Evolutionary conservation across 345 rosid species (phyloP), one percentile per base, ranked within the genome.

Genomic region (Rhodamnia rubescens): DNA sequence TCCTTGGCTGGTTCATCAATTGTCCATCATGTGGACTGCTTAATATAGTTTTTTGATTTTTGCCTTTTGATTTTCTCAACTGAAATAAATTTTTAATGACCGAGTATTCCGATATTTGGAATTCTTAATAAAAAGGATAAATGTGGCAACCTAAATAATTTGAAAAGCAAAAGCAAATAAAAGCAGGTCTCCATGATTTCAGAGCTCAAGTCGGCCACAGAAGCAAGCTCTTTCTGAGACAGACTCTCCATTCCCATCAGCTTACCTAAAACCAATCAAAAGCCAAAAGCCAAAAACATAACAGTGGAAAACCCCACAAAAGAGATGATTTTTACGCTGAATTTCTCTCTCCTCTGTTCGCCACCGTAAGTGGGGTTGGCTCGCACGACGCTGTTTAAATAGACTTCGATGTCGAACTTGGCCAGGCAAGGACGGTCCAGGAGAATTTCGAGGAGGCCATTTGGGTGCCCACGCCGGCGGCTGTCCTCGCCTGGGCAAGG

Each of bases 331-430:
- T 55, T 55, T 21, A 52, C 3, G 58, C 26, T 21, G 11, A 55
- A 55, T n/a, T 55, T 21, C 58, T 21, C 10, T 26, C 21, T 21
- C 26, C 22, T 55, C 58, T 55, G 26, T 55, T 55, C 11, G 21
- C 96, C 95, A 50, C 98, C 98, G 82, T 95, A 96, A 81, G 93
- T 95, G 32, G 95, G 93, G 83, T 94, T 96, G 12, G 97, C 98
- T 82, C 85, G 91, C 22, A 96, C 92, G 61, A 91, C 93, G 18
- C 91, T 91, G 64, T 95, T 94, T 64, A 95, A 95, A 81, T 84
- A 85, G 29, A 96, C 95, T 56, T 95, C 89, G n/a, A 92, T 91
- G 53, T 95, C 99, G 36, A 91, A 96, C 86, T 91, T 91, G 24
- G 98, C 93, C 88, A 95, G 88, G 89, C 97, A 95, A 0, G 98